phyloP scores from a whole-genome alignment of 805 yeast genomes.

The Zygosaccharomyces bisporus region DNA sequence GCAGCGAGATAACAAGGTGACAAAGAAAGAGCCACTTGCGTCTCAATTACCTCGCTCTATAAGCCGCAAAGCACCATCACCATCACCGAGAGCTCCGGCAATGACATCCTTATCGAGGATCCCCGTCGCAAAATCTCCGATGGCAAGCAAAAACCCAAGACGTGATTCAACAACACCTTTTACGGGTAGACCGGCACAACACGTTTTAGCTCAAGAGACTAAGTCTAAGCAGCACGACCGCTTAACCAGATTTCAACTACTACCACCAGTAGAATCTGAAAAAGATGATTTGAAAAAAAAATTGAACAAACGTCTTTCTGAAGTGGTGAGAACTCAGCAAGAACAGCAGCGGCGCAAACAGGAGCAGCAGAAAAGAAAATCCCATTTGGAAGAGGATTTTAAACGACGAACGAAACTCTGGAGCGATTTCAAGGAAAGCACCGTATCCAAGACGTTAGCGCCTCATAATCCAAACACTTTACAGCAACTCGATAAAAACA shows the following conservation, averaged over 20 bases:
- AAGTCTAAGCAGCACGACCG: conserved; percentile 20
- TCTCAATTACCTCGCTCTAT: background rate
- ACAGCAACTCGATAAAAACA: conserved; percentile 8
- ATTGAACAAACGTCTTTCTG: conserved; percentile 31
- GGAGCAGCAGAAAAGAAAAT: conserved; percentile 29
- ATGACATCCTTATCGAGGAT: background rate
- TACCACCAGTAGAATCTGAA: conserved; percentile 24
- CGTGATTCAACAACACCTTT: background rate
- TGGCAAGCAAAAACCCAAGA: background rate
- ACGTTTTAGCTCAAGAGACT: background rate
- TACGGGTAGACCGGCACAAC: background rate
- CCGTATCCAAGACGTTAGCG: background rate
- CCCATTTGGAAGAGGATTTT: conserved; percentile 29
- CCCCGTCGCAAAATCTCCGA: background rate
- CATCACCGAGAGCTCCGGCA: background rate
- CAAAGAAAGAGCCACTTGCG: background rate
- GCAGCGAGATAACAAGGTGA: background rate
- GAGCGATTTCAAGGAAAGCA: conserved; percentile 12
- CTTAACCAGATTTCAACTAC: conserved; percentile 31
- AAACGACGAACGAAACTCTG: conserved; percentile 22
- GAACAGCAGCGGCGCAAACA: conserved; percentile 27
- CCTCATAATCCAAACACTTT: conserved; percentile 1
- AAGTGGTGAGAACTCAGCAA: conserved; percentile 33
- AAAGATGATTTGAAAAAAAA: conserved; percentile 31
- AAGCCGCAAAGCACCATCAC: conserved; percentile 1